phyloP scores from a whole-genome alignment of 805 yeast species.

The Candida anglica region DNA sequence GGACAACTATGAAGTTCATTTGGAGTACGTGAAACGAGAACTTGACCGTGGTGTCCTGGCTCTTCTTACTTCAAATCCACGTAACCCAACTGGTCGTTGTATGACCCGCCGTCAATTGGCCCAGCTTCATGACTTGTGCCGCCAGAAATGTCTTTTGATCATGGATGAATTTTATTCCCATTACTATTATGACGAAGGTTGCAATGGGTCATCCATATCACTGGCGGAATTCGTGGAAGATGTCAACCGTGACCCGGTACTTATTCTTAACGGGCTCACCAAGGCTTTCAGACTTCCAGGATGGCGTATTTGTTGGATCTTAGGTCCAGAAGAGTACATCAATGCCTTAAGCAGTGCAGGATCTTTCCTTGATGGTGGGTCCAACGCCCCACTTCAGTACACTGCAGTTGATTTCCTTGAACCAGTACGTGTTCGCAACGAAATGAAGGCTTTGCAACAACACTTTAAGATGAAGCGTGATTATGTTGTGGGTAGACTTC shows the following conservation, averaged over 20 bases:
- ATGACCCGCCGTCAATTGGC: slow-evolving; percentile 45
- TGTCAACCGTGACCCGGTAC: slow-evolving; percentile 55
- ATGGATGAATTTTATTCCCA: slow-evolving; percentile 65
- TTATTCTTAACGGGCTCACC: slow-evolving; percentile 57
- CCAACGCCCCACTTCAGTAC: slow-evolving; percentile 58
- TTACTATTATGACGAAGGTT: slow-evolving; percentile 51
- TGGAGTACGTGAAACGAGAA: slow-evolving; percentile 49
- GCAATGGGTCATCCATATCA: slow-evolving; percentile 48
- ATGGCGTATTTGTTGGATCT: slow-evolving; percentile 61
- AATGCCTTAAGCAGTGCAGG: slow-evolving; percentile 55
- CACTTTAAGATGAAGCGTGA: slow-evolving; percentile 58
- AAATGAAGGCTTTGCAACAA: slow-evolving; percentile 54
- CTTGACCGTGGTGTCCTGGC: slow-evolving; percentile 57
- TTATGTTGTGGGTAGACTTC: slow-evolving; percentile 45
- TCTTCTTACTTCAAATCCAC: slow-evolving; percentile 54
- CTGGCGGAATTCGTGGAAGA: slow-evolving; percentile 51
- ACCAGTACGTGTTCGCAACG: slow-evolving; percentile 46
- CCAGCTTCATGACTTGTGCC: slow-evolving; percentile 49
- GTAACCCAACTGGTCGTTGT: slow-evolving; percentile 60
- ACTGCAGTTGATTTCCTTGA: slow-evolving; percentile 54
- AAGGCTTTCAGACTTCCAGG: slow-evolving; percentile 62
- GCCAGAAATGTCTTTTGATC: slow-evolving; percentile 50
- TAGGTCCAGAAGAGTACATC: slow-evolving; percentile 60
- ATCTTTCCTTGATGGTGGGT: slow-evolving; percentile 57
- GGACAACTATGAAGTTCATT: slow-evolving; percentile 54